Percentiles rank a stretch among this genome's conserved stretches.
Evolutionary conservation across 495 filamentous ascomycete genomes (phyloP).

Genomic region (Neurospora africana): DNA sequence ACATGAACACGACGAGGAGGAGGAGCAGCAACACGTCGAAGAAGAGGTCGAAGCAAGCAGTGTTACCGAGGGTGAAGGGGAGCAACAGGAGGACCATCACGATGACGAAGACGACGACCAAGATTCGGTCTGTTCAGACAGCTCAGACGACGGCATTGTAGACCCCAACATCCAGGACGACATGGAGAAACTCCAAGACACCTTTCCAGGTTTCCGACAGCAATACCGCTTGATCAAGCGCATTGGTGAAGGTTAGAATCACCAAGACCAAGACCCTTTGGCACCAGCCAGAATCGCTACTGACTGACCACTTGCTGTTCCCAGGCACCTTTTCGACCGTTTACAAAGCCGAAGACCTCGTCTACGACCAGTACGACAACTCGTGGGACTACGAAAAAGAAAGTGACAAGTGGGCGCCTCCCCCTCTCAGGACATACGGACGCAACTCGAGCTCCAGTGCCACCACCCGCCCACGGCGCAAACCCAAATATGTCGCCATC

Average conservation of each 20-base stretch:
- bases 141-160: conserved; percentile 58
- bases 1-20: conserved; percentile 7
- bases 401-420: conserved; percentile 50
- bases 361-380: conserved; percentile 74
- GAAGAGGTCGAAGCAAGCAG: conserved; percentile 23
- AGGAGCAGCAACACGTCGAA: conserved; percentile 21
- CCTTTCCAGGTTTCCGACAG: conserved; percentile 71
- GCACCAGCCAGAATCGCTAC: neutral
- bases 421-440: conserved; percentile 38
- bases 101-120: conserved; percentile 34
- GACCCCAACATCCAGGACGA: conserved; percentile 69
- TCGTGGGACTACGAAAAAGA: conserved; percentile 71
- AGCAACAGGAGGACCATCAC: conserved; percentile 19
- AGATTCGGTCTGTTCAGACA: conserved; percentile 39
- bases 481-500: conserved; percentile 77
- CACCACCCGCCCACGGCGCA: conserved; percentile 24
- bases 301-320: conserved; percentile 1
- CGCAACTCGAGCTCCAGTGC: conserved; percentile 15
- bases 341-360: conserved; percentile 95
- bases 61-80: neutral
- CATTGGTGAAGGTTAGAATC: conserved; percentile 74
- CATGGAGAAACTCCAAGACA: conserved; percentile 72
- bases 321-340: conserved; percentile 94
- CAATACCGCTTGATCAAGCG: conserved; percentile 87
- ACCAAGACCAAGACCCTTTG: neutral